phyloP scores from a whole-genome alignment of 352 stramenopile genomes.

The Phytophthora hybrid region DNA sequence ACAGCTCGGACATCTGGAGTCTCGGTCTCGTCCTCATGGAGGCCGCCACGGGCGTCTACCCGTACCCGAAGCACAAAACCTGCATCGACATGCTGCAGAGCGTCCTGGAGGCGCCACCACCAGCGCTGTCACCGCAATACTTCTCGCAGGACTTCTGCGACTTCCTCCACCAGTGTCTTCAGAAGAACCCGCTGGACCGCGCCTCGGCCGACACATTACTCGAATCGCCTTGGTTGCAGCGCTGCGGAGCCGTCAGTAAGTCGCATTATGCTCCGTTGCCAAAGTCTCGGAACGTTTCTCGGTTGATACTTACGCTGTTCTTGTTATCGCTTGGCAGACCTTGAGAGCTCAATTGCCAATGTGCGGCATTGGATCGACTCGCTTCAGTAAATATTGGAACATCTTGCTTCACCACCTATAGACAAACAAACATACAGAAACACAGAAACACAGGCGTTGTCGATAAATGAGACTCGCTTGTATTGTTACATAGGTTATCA shows the following conservation, averaged over 20 bases:
- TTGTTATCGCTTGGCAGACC: constrained; percentile 19
- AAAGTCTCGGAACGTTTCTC: constrained; percentile 30
- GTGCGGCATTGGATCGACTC: constrained; percentile 80
- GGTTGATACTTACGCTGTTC: constrained; percentile 26
- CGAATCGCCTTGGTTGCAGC: constrained; percentile 77
- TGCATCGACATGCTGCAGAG: constrained; percentile 90
- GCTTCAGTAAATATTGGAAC: constrained; percentile 48
- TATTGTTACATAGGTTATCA: constrained; percentile 47
- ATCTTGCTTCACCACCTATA: constrained; percentile 6
- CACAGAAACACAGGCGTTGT: constrained; percentile 24
- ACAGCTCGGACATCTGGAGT: constrained; percentile 94
- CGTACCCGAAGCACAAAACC: constrained; percentile 86
- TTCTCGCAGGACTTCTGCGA: constrained; percentile 82
- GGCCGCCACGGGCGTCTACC: constrained; percentile 87
- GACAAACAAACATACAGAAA: constrained; percentile 10
- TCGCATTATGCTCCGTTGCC: constrained; percentile 19
- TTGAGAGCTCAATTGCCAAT: constrained; percentile 51
- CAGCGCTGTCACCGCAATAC: constrained; percentile 67
- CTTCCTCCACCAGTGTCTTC: constrained; percentile 73
- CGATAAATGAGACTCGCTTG: constrained; percentile 28
- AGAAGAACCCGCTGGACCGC: constrained; percentile 72
- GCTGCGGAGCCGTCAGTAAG: constrained; percentile 72
- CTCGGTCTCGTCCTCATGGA: constrained; percentile 94
- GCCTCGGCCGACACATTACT: constrained; percentile 68
- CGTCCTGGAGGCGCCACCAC: constrained; percentile 73